Evolutionary conservation across 768 basidiomycete genomes (phyloP), one percentile per base, ranked within the genome.

Genomic region (Agrocybe pediades): DNA sequence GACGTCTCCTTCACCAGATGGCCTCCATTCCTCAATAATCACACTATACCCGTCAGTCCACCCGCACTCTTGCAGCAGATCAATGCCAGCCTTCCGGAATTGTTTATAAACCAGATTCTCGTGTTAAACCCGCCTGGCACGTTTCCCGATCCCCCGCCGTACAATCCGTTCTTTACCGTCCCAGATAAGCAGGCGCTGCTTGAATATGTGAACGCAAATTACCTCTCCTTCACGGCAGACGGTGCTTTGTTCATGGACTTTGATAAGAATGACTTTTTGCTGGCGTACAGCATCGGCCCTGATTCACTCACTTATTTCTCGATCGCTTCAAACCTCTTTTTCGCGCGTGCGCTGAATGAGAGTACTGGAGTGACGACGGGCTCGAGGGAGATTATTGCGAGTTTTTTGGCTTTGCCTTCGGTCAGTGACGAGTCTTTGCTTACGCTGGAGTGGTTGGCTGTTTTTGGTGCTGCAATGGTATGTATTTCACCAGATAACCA

Each of bases 391-490:
- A 88, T 91, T 55, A 62, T 67, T 40, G 77, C 85, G 2, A 77
- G 71, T 46, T 90, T 81, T 65, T 72, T 77, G 41, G 66, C 66
- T 20, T 83, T 91, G 62, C 85, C 88, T 7, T 70, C 71, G 6
- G 65, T 81, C 20, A 73, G 73, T 41, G 75, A 74, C 6, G 80
- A 80, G 9, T 83, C 84, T 2, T 71, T 88, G n/a, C 63, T 76
- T 3, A 83, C 84, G 9, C 65, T 92, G 65, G 86, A 84, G 64
- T 92, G 90, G 90, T 67, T 85, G 17, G 81, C 79, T 2, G 89
- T 91, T 68, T 91, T 86, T 65, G 85, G 83, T 21, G 85, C 83
- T 25, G 76, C 80, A 1, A 87, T 90, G 86, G 88, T 88, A 50
- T 47, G 80, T 62, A 6, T 29, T 5, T 5, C 29, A 20, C 9